Base-by-base conservation (phyloP, 2,329 filamentous ascomycete species). In the Penicillium brevicompactum region DNA sequence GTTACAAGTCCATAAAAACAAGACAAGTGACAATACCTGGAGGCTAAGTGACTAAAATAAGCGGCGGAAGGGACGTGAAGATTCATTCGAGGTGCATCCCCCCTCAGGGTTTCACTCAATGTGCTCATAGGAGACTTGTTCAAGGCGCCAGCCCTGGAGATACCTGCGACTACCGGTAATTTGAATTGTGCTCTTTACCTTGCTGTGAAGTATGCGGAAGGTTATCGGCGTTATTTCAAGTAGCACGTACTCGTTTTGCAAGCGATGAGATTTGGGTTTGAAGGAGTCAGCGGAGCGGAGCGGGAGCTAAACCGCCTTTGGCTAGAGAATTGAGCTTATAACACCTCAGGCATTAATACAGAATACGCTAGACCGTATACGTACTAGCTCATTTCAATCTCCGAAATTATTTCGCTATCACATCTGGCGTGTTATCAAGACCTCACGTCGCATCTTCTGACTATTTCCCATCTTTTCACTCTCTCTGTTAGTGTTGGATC, bases 291-390 rank as follows among this genome's bases (percentile, higher is more conserved):
- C 11, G 34, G 34, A 37, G 34, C 34, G 34, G 34, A 37, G 34
- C 34, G 34, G 34, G 34, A 6, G 13, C 34, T 37, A 37, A 37
- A 6, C 34, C 34, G 11, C 34, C 6, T n/a, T n/a, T 6, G 13
- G 34, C n/a, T 37, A 37, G 34, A n/a, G 13, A 13, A 37, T 37
- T 14, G 3, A 14, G 11, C 34, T 14, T 11, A 14, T 44, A 14
- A 45, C 24, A 21, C 52, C 52, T 54, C 14, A 54, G 46, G 52
- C 52, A 37, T 30, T 7, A 0, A 1, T 53, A 48, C 58, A 55
- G 51, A 40, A 51, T 8, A 14, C 4, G 9, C 56, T 63, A 63
- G 34, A 14, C 58, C 49, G 11, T n/a, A 59, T 61, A 53, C 42
- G 40, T 34, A 22, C 46, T 49, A 42, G 41, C 42, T 41, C 5